Evolutionary conservation across 257 asterid genomes (phyloP), one percentile per base, ranked within the genome.

Genomic region (Verbascum thapsus): DNA sequence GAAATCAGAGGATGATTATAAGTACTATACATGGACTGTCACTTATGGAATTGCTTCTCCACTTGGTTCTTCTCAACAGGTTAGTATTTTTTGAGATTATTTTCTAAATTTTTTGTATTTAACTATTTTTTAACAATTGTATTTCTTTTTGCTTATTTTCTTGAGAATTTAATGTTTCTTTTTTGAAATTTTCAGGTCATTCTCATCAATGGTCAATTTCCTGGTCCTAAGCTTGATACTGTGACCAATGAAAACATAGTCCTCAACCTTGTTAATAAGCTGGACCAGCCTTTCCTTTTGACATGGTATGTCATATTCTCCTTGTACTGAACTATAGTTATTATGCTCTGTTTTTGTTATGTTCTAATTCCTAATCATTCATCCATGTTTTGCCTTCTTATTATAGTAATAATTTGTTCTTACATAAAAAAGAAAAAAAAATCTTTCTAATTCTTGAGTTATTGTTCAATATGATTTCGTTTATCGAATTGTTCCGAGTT

Each of bases 191-290:
- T 74, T 74, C 66, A 94, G 99, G 86, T 94, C 7, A 90, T 90
- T 48, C 94, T 94, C 65, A 87, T 94, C 63, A 90, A 94, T 66
- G 99, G 92, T 30, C 92, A 90, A 57, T 90, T 94, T 75, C 97
- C 97, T 32, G 99, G 99, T 56, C 99, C 99, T 10, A 81, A 75
- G 20, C 88, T 94, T 43, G 91, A 81, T n/a, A 44, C 87, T 11
- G 90, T 85, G 49, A 94, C 99, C 49, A 94, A 94, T 73, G 96
- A 94, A 63, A 94, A 94, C 79, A 80, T 90, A 10, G 45, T 90
- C 66, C 83, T 94, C 38, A 87, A 94, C 67, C 77, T 94, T 16
- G 61, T 85, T 55, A 90, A 94, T 58, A 87, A 90, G 71, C 51
- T 94, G 80, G 90, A 94, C 67, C 81, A 85, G 76, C 95, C 96